Base-by-base conservation (phyloP, 352 stramenopile genomes). In the Phytophthora syringae region DNA sequence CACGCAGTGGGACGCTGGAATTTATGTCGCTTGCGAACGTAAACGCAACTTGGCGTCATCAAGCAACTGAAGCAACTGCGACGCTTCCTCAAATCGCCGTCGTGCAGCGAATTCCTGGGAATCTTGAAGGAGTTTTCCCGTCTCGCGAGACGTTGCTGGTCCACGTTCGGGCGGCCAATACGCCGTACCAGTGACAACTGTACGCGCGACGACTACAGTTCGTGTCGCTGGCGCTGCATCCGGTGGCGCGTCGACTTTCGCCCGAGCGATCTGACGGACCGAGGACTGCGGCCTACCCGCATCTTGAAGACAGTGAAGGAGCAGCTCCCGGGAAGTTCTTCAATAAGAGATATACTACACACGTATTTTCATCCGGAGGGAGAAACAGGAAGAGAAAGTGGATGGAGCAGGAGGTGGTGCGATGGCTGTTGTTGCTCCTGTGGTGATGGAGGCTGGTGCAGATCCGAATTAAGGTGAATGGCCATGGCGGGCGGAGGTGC, bases 321-420 rank as follows among this genome's bases (percentile, higher is more conserved):
- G 27, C 21, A 52, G 18, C 80, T 83, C 52, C 78, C 78, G 61
- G 75, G 40, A 79, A 79, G 28, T 65, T 62, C n/a, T 59, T 86
- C 39, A 79, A 79, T 40, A 79, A 52, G 78, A 82, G 56, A 77
- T 87, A 30, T 87, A 84, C 72, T 84, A 87, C 57, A 52, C 60
- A 34, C 75, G 75, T 48, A 83, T 80, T 54, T 76, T 68, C 45
- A 82, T 86, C 27, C 70, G 70, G 0, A 64, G 63, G 16, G 78
- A 87, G 36, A 42, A 16, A 42, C 36, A 42, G 12, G 5, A 42
- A 6, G 13, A 42, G 36, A 16, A 42, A 16, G 16, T 9, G 36
- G 15, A 42, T 6, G 36, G 6, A 42, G 34, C 12, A 40, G 36
- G 11, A 21, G 16, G 7, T 7, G 36, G 36, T 9, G 30, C 36